Base-by-base conservation (phyloP, 345 rosid genomes). In the Citrus hindsii region DNA sequence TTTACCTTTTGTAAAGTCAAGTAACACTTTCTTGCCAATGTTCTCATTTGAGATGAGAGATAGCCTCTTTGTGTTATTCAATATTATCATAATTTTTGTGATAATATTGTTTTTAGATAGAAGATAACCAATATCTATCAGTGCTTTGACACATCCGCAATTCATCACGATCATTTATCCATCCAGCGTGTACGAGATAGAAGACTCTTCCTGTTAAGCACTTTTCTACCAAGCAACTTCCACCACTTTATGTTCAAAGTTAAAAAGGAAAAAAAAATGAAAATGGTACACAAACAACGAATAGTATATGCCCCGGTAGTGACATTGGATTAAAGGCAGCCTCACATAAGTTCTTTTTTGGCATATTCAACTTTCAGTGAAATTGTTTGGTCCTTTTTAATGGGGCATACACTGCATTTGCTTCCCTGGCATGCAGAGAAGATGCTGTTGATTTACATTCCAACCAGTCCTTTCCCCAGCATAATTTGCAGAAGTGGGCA, bases 391-490 rank as follows among this genome's bases (percentile, higher is more conserved):
- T 37, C 55, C 33, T 56, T 30, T 48, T 51, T 53, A 30, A 30
- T 28, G 1, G 30, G 75, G 75, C 12, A 72, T 72, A 56, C 3
- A 28, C 25, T 7, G 18, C 16, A 14, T 58, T 73, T 24, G 6
- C 25, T 33, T 72, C n/a, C 21, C 25, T 4, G 76, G 37, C 55
- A 59, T 37, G 27, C 12, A 37, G 9, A 25, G 37, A 60, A 60
- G 76, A 61, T 74, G 68, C 76, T 61, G 69, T 73, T 73, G 53
- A 24, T 25, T 25, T 59, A 24, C 25, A 21, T 35, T 22, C n/a
- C 25, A 48, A 37, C 67, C 76, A 73, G 8, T 35, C 22, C 67
- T 73, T 73, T 24, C 0, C 63, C 8, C 22, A 0, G 58, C 6
- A 1, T 5, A 53, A 16, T 53, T 53, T 18, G 22, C 7, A 53